Conservation (phyloP, 1,139 yeast species). For the Saccharomyces hybrid region DNA sequence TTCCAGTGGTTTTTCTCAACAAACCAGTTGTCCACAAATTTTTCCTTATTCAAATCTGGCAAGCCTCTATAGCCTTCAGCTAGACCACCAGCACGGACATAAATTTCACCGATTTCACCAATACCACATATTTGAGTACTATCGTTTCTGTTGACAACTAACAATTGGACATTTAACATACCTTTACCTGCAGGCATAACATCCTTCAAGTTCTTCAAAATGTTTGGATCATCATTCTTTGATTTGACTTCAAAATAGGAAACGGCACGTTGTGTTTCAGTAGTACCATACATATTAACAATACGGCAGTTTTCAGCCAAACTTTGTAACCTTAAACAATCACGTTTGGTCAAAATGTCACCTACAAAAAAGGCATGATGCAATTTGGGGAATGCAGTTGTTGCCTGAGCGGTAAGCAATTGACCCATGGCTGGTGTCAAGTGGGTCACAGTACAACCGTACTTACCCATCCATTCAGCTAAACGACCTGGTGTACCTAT, state of each 20-base stretch:
- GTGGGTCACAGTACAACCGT: constrained; percentile 93
- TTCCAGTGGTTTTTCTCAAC: constrained; percentile 55
- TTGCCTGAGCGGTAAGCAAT: constrained; percentile 88
- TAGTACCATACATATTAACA: constrained; percentile 98
- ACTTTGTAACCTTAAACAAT: constrained; percentile 84
- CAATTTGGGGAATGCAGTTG: constrained; percentile 72
- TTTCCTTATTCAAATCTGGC: constrained; percentile 80
- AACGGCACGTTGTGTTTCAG: constrained; percentile 97
- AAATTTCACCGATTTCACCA: constrained; percentile 97
- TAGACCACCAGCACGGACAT: constrained; percentile 95
- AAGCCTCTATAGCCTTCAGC: constrained; percentile 93
- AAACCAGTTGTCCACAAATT: constrained; percentile 89
- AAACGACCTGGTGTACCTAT: constrained; percentile 96
- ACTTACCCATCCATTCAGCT: constrained; percentile 93
- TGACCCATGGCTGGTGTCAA: constrained; percentile 99
- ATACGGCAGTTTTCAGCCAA: constrained; percentile 84
- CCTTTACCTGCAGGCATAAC: constrained; percentile 98
- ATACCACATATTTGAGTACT: constrained; percentile 89
- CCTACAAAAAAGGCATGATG: constrained; percentile 99
- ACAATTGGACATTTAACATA: constrained; percentile 87
- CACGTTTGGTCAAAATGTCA: constrained; percentile 93
- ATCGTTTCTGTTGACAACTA: constrained; percentile 88
- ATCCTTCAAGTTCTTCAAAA: constrained; percentile 80
- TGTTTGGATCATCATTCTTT: constrained; percentile 57
- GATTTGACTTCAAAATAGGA: constrained; percentile 87